A percentile compares a stretch with the other conserved stretches of the same genome.
These are phyloP conservation scores for Spizellomyces sp. DNA, from an alignment of 192 early-diverging fungal genomes.

Conservation along the genomic window DNA sequence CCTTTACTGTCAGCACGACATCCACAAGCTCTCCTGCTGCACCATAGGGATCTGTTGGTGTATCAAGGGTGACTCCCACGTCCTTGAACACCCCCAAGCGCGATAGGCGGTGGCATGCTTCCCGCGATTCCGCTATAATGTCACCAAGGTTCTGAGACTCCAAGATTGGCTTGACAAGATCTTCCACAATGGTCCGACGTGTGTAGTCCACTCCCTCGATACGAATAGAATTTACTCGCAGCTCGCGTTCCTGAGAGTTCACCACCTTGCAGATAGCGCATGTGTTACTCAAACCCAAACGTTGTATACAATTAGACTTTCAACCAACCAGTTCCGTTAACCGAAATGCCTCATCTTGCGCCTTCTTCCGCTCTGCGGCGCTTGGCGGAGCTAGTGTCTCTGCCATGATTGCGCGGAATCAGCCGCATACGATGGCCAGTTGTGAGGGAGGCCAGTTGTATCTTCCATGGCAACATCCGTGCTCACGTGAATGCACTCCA, in stretches of 20 bases:
- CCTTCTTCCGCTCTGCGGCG: background rate
- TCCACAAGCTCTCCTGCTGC: conserved; percentile 55
- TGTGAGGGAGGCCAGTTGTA: too few species aligned
- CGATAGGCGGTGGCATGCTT: conserved; percentile 55
- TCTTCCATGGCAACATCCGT: too few species aligned
- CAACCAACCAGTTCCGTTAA: conserved; percentile 2
- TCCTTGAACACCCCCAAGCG: conserved; percentile 74
- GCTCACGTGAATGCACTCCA: too few species aligned
- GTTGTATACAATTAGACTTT: background rate
- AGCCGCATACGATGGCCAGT: too few species aligned
- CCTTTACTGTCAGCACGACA: conserved; percentile 72
- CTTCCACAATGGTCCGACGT: conserved; percentile 23
- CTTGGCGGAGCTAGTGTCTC: too few species aligned
- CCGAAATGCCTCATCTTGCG: background rate
- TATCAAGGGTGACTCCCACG: conserved; percentile 70
- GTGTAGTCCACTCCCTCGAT: conserved; percentile 43
- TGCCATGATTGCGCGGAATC: too few species aligned
- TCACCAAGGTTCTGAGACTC: conserved; percentile 57
- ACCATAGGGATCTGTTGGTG: conserved; percentile 32
- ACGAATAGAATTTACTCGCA: conserved; percentile 33
- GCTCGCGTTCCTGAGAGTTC: conserved; percentile 21
- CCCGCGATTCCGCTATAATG: conserved; percentile 58
- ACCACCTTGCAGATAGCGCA: conserved; percentile 12
- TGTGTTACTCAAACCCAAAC: background rate
- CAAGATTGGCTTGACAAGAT: conserved; percentile 33